Base-by-base conservation (phyloP, 176 grass and related monocot genomes). In the Oryza meyeriana region DNA sequence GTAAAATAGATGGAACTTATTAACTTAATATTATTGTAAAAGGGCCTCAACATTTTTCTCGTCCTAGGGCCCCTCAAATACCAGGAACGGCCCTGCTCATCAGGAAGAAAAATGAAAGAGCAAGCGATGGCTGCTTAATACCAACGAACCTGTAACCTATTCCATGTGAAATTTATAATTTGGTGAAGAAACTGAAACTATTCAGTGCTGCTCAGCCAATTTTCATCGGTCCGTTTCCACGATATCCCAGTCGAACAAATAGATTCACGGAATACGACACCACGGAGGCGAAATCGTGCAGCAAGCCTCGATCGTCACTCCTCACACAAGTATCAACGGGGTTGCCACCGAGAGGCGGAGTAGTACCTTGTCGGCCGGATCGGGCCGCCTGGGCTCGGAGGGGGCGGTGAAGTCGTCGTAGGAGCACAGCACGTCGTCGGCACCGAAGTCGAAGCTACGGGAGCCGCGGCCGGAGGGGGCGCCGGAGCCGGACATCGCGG, bases 381-480 rank as follows among this genome's bases (percentile, higher is more conserved):
- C 89, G 45, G 82, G 77, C 52, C 93, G 89, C 81, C 77, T 92
- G 39, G 79, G 81, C 28, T 94, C 93, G 59, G 83, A 78, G 58
- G 88, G 0, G 68, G 78, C 50, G 12, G 89, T n/a, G 82, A 83
- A 94, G 78, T 94, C 89, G 59, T 92, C 89, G 89, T 94, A 94
- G 66, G 89, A 88, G 87, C 87, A 88, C 75, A 92, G 93, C 27
- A 94, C 81, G 66, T 94, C 87, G 66, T 92, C 89, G 48, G 87
- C 66, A 70, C 89, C 85, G 85, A 94, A 94, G 83, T 92, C 93
- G 93, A 92, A 92, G 38, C 74, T 87, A 75, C 74, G 84, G 69
- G 89, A 64, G 8, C 62, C 76, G 40, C 92, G 89, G 55, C 92
- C 84, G 10, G 69, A 73, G 42, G 84, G 88, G 25, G 47, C 87